phyloP scores from a whole-genome alignment of 148 eudicot genomes.

The Vaccinium darrowii region DNA sequence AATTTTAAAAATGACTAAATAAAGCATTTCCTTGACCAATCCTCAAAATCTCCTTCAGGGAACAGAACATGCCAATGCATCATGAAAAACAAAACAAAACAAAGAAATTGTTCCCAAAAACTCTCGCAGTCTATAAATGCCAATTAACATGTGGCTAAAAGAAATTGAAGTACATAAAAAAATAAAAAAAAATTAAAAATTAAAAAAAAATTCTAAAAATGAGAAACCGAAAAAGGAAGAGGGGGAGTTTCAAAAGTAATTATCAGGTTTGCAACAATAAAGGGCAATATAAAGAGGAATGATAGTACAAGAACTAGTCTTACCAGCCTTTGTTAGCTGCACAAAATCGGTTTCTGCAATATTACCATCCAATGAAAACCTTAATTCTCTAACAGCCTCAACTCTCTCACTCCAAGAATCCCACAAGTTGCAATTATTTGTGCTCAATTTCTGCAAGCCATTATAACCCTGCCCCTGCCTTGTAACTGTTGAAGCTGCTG shows the following conservation, averaged over 20 bases:
- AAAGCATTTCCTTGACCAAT: background rate
- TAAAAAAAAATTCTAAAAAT: background rate
- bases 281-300: background rate
- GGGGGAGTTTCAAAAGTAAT: background rate
- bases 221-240: constrained; percentile 1
- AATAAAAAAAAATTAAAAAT: background rate
- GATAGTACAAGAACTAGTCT: constrained; percentile 4
- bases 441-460: constrained; percentile 20
- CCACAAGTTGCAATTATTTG: constrained; percentile 51
- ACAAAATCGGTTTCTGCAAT: constrained; percentile 37
- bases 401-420: constrained; percentile 80
- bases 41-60: background rate
- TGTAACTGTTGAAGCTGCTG: constrained; percentile 23
- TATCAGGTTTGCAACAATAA: background rate
- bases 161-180: background rate
- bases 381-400: constrained; percentile 66
- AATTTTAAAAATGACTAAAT: background rate
- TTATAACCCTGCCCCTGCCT: constrained; percentile 24
- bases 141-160: background rate
- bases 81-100: background rate
- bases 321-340: constrained; percentile 29
- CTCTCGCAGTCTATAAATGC: background rate
- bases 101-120: background rate
- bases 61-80: constrained; percentile 8
- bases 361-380: constrained; percentile 82